Percentiles rank a stretch among this genome's conserved stretches.
Evolutionary conservation across 257 asterid species (phyloP).

Genomic region (Petrea volubilis): DNA sequence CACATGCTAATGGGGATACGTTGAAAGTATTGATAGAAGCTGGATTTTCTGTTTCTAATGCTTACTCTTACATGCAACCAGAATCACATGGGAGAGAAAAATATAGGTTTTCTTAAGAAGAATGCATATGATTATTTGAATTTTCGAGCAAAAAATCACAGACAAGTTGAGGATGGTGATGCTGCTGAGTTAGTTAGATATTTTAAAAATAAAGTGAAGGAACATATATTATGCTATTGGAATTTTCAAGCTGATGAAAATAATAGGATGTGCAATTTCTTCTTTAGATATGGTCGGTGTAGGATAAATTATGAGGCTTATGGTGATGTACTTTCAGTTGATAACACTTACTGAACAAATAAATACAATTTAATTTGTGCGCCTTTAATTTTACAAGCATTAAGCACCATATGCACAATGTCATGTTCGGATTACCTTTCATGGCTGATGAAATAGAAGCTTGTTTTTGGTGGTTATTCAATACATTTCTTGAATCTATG

Average conservation of each 20-base stretch:
- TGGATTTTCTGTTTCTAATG: neutral
- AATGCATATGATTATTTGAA: no score
- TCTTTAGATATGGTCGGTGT: neutral
- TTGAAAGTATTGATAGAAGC: neutral
- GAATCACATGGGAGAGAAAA: neutral
- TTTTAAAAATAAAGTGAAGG: neutral
- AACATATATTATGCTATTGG: neutral
- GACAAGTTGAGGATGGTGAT: no score
- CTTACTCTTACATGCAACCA: neutral
- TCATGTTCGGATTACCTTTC: neutral
- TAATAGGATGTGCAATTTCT: neutral
- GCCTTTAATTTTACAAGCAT: neutral
- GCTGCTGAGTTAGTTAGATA: neutral
- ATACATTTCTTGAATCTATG: neutral
- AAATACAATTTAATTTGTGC: neutral
- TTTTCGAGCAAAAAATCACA: no score
- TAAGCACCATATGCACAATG: no score
- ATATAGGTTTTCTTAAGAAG: no score
- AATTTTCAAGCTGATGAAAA: neutral
- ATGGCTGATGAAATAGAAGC: neutral
- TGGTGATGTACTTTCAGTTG: neutral
- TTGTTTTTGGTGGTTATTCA: neutral
- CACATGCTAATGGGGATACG: neutral
- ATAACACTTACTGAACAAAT: neutral
- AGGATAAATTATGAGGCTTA: neutral